Base-by-base conservation (phyloP, 176 grass and related monocot genomes). In the Carex pumila region DNA sequence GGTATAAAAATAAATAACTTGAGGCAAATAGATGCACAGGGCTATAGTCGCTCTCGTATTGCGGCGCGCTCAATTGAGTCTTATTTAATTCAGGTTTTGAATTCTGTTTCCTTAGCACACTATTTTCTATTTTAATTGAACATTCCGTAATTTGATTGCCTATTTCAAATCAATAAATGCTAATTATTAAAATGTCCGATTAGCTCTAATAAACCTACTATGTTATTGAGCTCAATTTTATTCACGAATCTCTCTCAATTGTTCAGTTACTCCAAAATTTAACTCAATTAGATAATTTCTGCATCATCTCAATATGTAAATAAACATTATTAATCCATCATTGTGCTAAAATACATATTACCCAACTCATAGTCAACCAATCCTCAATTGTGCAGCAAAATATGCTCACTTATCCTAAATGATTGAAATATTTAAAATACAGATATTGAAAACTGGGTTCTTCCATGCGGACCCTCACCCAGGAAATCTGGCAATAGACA, bases 381-480 rank as follows among this genome's bases (percentile, higher is more conserved):
- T 3, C 39, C 17, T 45, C 18, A 47, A 18, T 71, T 21, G 68
- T 45, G 18, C 17, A 47, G 45, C 4, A 47, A 71, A 45, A 47
- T 71, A 71, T 21, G 39, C 41, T 72, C 18, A 72, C 7, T 47
- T 72, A 72, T 50, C 17, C 7, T 50, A 72, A 72, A 18, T 54
- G 6, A 70, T 66, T 12, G 45, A 84, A 85, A 77, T 77, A 65
- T 84, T 71, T 65, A 71, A 85, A 85, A 86, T 50, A 73, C 90
- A 98, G 95, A 94, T 98, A 88, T 81, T 98, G 87, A 98, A 89
- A 89, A 91, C 91, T 0, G 95, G 95, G 22, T 98, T 94, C 84
- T 98, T 98, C 81, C 95, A 98, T 85, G 95, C 95, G 43, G 95
- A 98, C 87, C 95, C 95, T 12, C 95, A 98, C 88, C 95, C 92